Base-by-base conservation (phyloP, 768 basidiomycete genomes). In the Suillus decipiens region DNA sequence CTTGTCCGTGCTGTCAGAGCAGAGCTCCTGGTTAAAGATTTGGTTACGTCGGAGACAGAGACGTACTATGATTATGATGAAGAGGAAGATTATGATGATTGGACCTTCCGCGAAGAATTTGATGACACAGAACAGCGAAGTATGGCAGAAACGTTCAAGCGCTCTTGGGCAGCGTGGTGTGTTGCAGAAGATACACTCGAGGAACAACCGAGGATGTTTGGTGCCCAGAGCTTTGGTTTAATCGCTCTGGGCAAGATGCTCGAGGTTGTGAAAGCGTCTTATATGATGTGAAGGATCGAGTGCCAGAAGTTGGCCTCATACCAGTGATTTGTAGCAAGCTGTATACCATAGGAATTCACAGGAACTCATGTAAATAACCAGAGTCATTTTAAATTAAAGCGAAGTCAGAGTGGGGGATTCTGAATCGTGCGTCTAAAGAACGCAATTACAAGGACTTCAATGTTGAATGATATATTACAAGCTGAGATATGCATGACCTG, bases 101-200 rank as follows among this genome's bases (percentile, higher is more conserved):
- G 73, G 15, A 68, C 66, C 39, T 56, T 56, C 22, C 55, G 22
- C 10, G 56, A 24, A 19, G 39, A 57, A 24, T 28, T 75, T 1
- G 70, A 74, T 2, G 69, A 73, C 9, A 36, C 39, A 1, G 68
- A 77, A 65, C 59, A 72, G 41, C 74, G 70, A 31, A 73, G 71
- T 17, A 68, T 73, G 6, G 73, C 66, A 0, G 72, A 67, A 50
- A 62, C 65, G 43, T 80, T 81, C 63, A 70, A 66, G 63, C 79
- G 82, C 19, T 76, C 81, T 19, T 82, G 79, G 77, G 78, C 77
- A 2, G 83, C 75, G 0, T 84, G 82, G 83, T 64, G 71, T 3
- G 75, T 76, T 5, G 78, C 80, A 0, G 76, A 77, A 64, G 71
- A 68, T 2, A 54, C 58, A 9, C 47, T 81, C 15, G 42, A 48